Base-by-base conservation (phyloP, 306 rosid species). In the Spatholobus suberectus region DNA sequence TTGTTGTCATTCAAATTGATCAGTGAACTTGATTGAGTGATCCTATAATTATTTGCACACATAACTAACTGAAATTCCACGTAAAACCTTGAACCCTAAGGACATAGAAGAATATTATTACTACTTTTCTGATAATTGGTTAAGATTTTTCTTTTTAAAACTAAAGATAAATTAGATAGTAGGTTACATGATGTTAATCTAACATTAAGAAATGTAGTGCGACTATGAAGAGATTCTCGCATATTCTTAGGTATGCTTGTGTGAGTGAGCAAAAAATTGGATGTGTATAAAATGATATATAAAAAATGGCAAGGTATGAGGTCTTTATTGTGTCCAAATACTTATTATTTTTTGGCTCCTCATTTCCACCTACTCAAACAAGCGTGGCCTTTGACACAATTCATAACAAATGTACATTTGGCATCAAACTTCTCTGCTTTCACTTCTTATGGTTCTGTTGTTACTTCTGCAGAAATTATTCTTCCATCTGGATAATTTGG, bases 401-500 rank as follows among this genome's bases (percentile, higher is more conserved):
- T n/a, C 66, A 62, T 75, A 44, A 41, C 59, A 57, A 27, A 32
- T 24, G 20, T 58, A 35, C 74, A 17, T 32, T 47, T 59, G 70
- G 9, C 10, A 35, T 78, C 55, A 57, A 55, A 65, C 34, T n/a
- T 68, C 35, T 73, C 58, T 80, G 47, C 18, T 63, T 80, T 70
- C 61, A 51, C 57, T 55, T 81, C 77, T 75, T 35, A 70, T 55
- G 41, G 49, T 62, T 66, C 54, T 79, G 80, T 83, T 84, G 82
- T 85, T 59, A 75, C 77, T 76, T 80, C 46, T 76, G 89, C 97
- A 96, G 99, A 91, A 91, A 81, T 40, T 96, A 78, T 92, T 96
- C 89, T 81, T 82, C 81, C 89, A 87, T 92, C 72, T 96, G 89
- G 99, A 93, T 89, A 93, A 82, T 83, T 58, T 91, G 87, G 89